Evolutionary conservation across 768 basidiomycete genomes (phyloP).

Genomic region (Tricholoma flavovirens): DNA sequence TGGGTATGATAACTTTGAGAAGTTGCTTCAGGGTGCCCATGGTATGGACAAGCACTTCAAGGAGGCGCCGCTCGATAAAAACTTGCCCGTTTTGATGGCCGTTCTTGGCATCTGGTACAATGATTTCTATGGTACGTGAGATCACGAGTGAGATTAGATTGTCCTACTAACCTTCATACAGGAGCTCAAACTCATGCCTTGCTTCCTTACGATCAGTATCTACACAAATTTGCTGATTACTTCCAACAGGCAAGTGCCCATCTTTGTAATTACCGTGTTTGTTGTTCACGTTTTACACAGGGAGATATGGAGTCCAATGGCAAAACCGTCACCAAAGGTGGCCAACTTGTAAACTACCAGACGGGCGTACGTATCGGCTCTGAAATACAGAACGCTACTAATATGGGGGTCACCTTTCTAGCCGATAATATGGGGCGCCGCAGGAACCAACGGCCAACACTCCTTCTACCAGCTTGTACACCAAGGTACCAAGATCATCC

Average conservation of each 20-base stretch:
- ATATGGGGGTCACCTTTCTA: constrained; percentile 22
- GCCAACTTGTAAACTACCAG: constrained; percentile 90
- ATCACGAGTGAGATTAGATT: neutral
- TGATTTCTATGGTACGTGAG: constrained; percentile 76
- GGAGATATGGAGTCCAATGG: constrained; percentile 99
- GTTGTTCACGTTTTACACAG: constrained; percentile 21
- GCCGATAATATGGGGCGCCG: constrained; percentile 99
- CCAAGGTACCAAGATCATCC: constrained; percentile 90
- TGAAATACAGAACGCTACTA: neutral
- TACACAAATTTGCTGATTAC: constrained; percentile 99
- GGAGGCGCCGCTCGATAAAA: constrained; percentile 79
- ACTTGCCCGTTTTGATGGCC: constrained; percentile 88
- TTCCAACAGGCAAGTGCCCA: constrained; percentile 75
- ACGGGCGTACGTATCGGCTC: constrained; percentile 66
- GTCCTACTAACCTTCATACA: constrained; percentile 18
- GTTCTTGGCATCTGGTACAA: constrained; percentile 97
- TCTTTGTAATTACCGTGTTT: neutral
- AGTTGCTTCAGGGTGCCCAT: constrained; percentile 87
- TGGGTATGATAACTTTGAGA: constrained; percentile 91
- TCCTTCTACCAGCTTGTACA: constrained; percentile 98
- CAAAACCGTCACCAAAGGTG: constrained; percentile 92
- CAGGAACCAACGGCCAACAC: constrained; percentile 98
- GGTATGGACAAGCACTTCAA: constrained; percentile 98
- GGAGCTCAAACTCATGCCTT: constrained; percentile 93
- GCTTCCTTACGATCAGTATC: constrained; percentile 97